These are phyloP conservation scores for Sophora flavescens DNA, from an alignment of 306 rosid species.

Conservation along the genomic window DNA sequence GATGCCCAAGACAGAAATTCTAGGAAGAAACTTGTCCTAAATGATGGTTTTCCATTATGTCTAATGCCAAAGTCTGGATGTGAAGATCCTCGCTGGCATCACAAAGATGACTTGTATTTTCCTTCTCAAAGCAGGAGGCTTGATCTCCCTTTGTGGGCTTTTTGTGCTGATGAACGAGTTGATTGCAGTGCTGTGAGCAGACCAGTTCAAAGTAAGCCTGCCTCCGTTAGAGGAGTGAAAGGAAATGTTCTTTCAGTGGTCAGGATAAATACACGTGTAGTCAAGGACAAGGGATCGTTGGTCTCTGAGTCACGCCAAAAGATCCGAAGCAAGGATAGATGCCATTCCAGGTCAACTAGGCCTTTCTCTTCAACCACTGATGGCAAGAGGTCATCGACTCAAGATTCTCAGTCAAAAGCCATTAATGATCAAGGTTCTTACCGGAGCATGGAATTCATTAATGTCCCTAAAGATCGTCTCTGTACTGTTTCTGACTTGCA, in stretches of 20 bases:
- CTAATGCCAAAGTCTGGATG: slow-evolving; percentile 87
- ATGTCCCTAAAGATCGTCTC: slow-evolving; percentile 70
- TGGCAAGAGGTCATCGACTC: slow-evolving; percentile 80
- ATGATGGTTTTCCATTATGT: slow-evolving; percentile 84
- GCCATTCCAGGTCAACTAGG: slow-evolving; percentile 71
- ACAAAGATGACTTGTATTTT: slow-evolving; percentile 82
- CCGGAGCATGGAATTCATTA: slow-evolving; percentile 52
- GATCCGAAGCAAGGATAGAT: slow-evolving; percentile 71
- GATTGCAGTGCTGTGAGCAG: slow-evolving; percentile 58
- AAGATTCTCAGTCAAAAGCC: slow-evolving; percentile 67
- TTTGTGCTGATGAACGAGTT: slow-evolving; percentile 77
- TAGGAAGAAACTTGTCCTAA: slow-evolving; percentile 85
- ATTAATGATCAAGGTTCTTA: slow-evolving; percentile 64
- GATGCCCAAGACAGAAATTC: slow-evolving; percentile 78
- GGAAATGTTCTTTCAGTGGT: slow-evolving; percentile 88
- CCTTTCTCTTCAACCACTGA: slow-evolving; percentile 72
- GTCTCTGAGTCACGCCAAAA: slow-evolving; percentile 80
- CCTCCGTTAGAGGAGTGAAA: slow-evolving; percentile 71
- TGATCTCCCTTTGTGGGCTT: slow-evolving; percentile 94
- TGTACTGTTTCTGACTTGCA: slow-evolving; percentile 76
- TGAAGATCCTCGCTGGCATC: slow-evolving; percentile 97
- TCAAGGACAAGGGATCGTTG: slow-evolving; percentile 85
- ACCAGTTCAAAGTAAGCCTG: slow-evolving; percentile 64
- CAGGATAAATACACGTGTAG: slow-evolving; percentile 96
- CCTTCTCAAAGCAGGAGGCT: slow-evolving; percentile 87